phyloP scores from a whole-genome alignment of 2,329 filamentous ascomycete genomes.

The Cercospora brassicicola region DNA sequence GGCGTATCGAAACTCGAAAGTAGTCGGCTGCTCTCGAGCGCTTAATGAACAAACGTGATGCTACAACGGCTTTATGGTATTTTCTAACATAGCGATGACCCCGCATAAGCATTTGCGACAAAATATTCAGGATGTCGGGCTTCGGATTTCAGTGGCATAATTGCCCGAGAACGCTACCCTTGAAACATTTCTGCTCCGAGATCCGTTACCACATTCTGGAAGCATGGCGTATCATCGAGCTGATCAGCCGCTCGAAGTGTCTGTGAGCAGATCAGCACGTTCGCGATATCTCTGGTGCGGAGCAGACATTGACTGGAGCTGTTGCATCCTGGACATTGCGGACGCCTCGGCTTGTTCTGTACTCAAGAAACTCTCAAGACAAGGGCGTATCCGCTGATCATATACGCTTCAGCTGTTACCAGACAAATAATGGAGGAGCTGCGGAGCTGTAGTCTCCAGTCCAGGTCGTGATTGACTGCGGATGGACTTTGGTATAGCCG shows the following conservation, averaged over 20 bases:
- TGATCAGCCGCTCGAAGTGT: not conserved
- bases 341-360: not conserved
- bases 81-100: not conserved
- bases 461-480: too few relatives aligned
- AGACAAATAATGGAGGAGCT: too few relatives aligned
- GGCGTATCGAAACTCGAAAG: not conserved
- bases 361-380: not conserved
- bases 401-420: too few relatives aligned
- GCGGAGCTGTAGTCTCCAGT: too few relatives aligned
- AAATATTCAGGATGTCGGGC: not conserved
- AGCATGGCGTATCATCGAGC: not conserved
- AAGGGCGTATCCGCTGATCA: not conserved
- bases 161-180: not conserved
- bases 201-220: not conserved
- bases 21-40: not conserved
- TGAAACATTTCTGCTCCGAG: not conserved
- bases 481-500: too few relatives aligned
- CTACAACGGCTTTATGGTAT: not conserved
- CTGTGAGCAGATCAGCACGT: not conserved
- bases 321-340: not conserved
- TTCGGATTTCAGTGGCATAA: not conserved
- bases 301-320: not conserved
- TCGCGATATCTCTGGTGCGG: not conserved
- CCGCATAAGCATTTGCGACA: not conserved
- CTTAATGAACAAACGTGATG: not conserved